Evolutionary conservation across 139 green algal genomes (phyloP).

Genomic region (Diplosphaera chodatii): DNA sequence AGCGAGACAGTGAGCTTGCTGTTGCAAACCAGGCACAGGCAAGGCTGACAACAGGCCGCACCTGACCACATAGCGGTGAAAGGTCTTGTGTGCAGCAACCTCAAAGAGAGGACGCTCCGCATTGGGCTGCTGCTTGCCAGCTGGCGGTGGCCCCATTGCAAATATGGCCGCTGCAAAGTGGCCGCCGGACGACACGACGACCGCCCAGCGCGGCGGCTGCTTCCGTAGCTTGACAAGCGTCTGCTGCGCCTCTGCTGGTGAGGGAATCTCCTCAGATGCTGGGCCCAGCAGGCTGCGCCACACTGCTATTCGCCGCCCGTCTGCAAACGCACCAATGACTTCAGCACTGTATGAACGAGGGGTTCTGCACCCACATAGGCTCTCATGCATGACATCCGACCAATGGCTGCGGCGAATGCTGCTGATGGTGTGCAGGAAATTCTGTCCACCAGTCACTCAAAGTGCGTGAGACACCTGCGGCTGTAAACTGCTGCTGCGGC

Average conservation of each 20-base stretch:
- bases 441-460: no score
- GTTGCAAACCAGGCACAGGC: no score
- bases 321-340: no score
- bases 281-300: constrained; percentile 62
- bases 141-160: constrained; percentile 11
- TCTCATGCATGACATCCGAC: no score
- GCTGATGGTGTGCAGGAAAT: no score
- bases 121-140: constrained; percentile 16
- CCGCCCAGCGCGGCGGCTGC: constrained; percentile 19
- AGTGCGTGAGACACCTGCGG: constrained; percentile 25
- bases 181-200: constrained; percentile 45
- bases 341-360: no score
- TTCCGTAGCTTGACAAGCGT: constrained; percentile 34
- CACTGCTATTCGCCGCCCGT: constrained; percentile 42
- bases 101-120: constrained; percentile 24
- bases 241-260: constrained; percentile 6
- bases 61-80: constrained; percentile 86
- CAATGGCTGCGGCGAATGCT: no score
- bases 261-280: background rate
- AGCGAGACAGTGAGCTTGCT: no score
- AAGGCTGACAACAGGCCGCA: constrained; percentile 8
- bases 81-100: constrained; percentile 69
- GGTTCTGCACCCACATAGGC: no score
- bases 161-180: constrained; percentile 77
- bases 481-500: constrained; percentile 22